Base-by-base conservation (phyloP, 176 grass and related monocot species). In the Cenchrus purpureus region DNA sequence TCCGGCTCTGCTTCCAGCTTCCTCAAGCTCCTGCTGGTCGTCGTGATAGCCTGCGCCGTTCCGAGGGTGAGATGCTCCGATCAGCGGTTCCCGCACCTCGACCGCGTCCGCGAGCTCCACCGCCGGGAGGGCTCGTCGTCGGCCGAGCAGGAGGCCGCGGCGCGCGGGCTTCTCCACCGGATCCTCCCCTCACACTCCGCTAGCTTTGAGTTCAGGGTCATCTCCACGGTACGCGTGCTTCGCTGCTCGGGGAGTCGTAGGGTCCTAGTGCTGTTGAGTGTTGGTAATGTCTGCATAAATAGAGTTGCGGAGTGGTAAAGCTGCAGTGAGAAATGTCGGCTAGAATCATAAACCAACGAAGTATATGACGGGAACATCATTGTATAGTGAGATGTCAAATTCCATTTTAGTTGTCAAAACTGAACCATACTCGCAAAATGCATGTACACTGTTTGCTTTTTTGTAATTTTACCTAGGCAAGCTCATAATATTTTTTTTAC, bases 191-290 rank as follows among this genome's bases (percentile, higher is more conserved):
- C 89, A n/a, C 92, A 94, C 63, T 67, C 78, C 11, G 44, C 73
- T 55, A 94, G 92, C 89, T 94, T 94, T 61, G 87, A 91, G 17
- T 94, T 94, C 77, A 7, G 83, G 54, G 61, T 94, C 84, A 29
- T 89, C 69, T 71, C 89, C 37, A 83, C 20, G 92, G 92, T 94
- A 77, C 55, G 75, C 29, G 37, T 74, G 77, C 83, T 83, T 69
- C 11, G 9, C 48, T 77, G 20, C 16, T 6, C 0, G 22, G 53
- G 29, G 3, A 10, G 20, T 55, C 43, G 65, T 76, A 81, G 54
- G 31, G 63, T 65, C 55, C 14, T 50, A 84, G 16, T n/a, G 34
- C 29, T 19, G 44, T 1, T 55, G 20, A 58, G 68, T 52, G 8
- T 52, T 15, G 51, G 8, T 14, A 75, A 31, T 11, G 15, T 31